phyloP scores from a whole-genome alignment of 1,284 basidiomycete species.

The Papiliotrema laurentii region DNA sequence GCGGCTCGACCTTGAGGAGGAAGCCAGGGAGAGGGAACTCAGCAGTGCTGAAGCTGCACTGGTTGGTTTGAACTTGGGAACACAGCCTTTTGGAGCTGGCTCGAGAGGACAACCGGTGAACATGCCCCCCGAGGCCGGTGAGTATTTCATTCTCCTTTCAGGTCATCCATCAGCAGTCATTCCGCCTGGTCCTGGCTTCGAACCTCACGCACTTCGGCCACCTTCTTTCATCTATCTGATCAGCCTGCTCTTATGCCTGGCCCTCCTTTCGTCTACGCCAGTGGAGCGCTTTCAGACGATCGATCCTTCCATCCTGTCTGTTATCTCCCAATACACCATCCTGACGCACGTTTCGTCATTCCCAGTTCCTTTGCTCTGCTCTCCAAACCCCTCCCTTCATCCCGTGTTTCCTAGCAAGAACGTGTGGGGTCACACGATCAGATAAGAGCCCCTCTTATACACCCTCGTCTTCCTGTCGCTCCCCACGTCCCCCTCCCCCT shows the following conservation, averaged over 20 bases:
- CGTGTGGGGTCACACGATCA: not conserved
- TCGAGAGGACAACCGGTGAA: not conserved
- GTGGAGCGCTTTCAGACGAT: not conserved
- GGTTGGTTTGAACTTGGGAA: slow-evolving; percentile 1
- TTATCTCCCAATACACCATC: too few species aligned
- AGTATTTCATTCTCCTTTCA: not conserved
- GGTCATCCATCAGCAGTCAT: not conserved
- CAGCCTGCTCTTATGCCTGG: not conserved
- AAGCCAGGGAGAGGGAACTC: slow-evolving; percentile 27
- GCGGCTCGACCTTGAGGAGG: slow-evolving; percentile 39
- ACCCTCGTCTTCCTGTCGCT: not conserved
- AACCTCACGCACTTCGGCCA: not conserved
- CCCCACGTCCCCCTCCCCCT: not conserved
- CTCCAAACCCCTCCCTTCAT: not conserved
- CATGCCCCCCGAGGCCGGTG: not conserved
- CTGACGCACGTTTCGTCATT: not conserved
- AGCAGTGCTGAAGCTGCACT: slow-evolving; percentile 3
- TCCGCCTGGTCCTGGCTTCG: not conserved
- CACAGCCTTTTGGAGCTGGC: not conserved
- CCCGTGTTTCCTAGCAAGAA: not conserved
- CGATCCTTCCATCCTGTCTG: not conserved
- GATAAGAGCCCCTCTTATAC: not conserved
- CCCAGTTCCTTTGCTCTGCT: not conserved
- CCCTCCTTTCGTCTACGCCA: not conserved
- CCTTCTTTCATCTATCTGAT: not conserved